Evolutionary conservation across 345 rosid genomes (phyloP).

Genomic region (Odontarrhena argentea): DNA sequence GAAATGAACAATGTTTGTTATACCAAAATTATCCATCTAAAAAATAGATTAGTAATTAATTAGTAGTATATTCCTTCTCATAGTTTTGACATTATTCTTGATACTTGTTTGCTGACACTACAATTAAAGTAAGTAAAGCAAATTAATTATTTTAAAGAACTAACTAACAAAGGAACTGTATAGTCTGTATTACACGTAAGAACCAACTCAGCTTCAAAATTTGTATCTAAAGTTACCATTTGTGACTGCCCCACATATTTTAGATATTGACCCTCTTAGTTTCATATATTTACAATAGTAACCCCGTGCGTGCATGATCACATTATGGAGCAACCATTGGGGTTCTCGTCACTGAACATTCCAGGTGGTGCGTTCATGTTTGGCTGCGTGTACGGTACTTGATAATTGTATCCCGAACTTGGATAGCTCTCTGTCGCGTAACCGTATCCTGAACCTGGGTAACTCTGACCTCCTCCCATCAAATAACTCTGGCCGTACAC

Average conservation of each 20-base stretch:
- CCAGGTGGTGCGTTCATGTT: slow-evolving; percentile 40
- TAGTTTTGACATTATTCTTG: slow-evolving; percentile 14
- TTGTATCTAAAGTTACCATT: slow-evolving; percentile 16
- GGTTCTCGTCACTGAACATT: slow-evolving; percentile 46
- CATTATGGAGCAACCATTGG: slow-evolving; percentile 41
- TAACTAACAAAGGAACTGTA: slow-evolving; percentile 29
- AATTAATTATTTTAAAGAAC: slow-evolving; percentile 12
- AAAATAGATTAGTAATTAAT: not conserved
- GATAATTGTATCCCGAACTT: slow-evolving; percentile 44
- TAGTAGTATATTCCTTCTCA: slow-evolving; percentile 1
- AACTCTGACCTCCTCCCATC: slow-evolving; percentile 25
- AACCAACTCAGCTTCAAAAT: slow-evolving; percentile 24
- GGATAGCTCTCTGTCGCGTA: slow-evolving; percentile 39
- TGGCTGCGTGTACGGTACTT: slow-evolving; percentile 38
- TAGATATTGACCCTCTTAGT: not conserved
- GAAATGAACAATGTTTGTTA: not conserved
- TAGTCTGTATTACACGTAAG: slow-evolving; percentile 33
- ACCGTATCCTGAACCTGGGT: slow-evolving; percentile 41
- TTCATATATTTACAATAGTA: slow-evolving; percentile 4
- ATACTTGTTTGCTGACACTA: slow-evolving; percentile 18
- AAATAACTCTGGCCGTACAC: slow-evolving; percentile 41
- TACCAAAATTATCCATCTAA: too few species aligned
- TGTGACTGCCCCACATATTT: slow-evolving; percentile 7
- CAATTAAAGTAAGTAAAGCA: slow-evolving; percentile 21
- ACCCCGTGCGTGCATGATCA: slow-evolving; percentile 4